Evolutionary conservation across 192 early-diverging fungal genomes (phyloP), one percentile per base, ranked within the genome.

Genomic region (Podila minutissima): DNA sequence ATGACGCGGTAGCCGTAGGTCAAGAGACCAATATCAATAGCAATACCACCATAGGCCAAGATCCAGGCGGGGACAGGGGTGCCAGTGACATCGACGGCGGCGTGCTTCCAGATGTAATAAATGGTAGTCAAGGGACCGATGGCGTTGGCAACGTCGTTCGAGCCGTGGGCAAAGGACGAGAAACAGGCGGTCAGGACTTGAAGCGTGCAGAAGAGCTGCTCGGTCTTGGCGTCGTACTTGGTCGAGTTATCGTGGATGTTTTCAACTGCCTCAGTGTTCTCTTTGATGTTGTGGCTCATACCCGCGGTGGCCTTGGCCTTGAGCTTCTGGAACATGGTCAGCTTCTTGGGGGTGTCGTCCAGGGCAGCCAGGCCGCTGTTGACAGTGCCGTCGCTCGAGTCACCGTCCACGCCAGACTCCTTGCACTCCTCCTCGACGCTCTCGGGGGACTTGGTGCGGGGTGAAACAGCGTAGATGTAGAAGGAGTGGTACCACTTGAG

Each of bases 61-160:
- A 95, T 82, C 94, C 94, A 95, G n/a, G 85, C 66, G 20, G 91
- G 91, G 3, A 94, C 87, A 12, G 87, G 82, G 5, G 86, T 69
- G 22, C 82, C 84, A 13, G 59, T 49, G 29, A 75, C 50, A 28
- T 88, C 84, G 17, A 89, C 88, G 10, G 51, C 37, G 26, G 49
- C 67, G 10, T 51, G 9, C 26, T 76, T 59, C 92, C 93, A 95
- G 66, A 92, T 86, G 59, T 85, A 75, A 69, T 88, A 93, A 28
- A 95, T 92, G n/a, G 92, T 83, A 0, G 94, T 79, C 35, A 95
- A 74, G n/a, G 94, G 94, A 32, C 94, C 94, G 51, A 93, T 89
- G 37, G 94, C 94, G 75, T 95, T 95, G 66, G 94, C 88, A 26
- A 95, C 93, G 83, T 95, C 94, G 85, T 95, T 95, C 62, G 90